phyloP scores from a whole-genome alignment of 2,329 filamentous ascomycete genomes.

The Diaporthe nobilis region DNA sequence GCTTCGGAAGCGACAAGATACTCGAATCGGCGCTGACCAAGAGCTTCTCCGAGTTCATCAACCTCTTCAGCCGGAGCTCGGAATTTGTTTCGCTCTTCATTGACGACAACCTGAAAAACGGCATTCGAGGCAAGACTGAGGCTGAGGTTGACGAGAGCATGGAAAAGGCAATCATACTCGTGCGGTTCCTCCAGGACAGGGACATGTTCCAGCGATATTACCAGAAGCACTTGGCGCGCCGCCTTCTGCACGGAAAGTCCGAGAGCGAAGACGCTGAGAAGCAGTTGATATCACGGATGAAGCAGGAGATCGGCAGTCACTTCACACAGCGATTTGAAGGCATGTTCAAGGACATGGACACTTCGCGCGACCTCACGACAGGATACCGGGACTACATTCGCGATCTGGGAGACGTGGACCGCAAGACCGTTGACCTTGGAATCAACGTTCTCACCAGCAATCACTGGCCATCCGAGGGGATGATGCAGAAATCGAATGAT shows the following conservation, averaged over 20 bases:
- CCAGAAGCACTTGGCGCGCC: slow-evolving; percentile 93
- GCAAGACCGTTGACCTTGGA: slow-evolving; percentile 80
- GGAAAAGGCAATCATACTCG: slow-evolving; percentile 89
- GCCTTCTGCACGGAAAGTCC: slow-evolving; percentile 89
- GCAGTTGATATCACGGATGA: slow-evolving; percentile 97
- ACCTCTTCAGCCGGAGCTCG: slow-evolving; percentile 85
- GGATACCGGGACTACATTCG: slow-evolving; percentile 80
- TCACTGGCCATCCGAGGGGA: slow-evolving; percentile 93
- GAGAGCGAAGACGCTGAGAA: slow-evolving; percentile 94
- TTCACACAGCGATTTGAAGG: slow-evolving; percentile 95
- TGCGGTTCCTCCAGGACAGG: slow-evolving; percentile 91
- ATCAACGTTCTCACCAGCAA: slow-evolving; percentile 93
- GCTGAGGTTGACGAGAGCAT: slow-evolving; percentile 85
- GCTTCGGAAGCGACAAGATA: slow-evolving; percentile 82
- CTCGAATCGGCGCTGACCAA: slow-evolving; percentile 87
- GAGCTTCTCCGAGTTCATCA: slow-evolving; percentile 95
- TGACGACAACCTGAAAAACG: slow-evolving; percentile 95
- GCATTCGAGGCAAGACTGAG: slow-evolving; percentile 93
- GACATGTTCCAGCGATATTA: slow-evolving; percentile 98
- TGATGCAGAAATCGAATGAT: slow-evolving; percentile 65
- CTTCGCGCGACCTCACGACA: slow-evolving; percentile 85
- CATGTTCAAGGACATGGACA: slow-evolving; percentile 97
- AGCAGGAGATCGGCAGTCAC: slow-evolving; percentile 93
- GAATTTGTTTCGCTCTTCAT: slow-evolving; percentile 98
- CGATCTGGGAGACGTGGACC: slow-evolving; percentile 64